Evolutionary conservation across 495 filamentous ascomycete genomes (phyloP).

Genomic region (Hypomontagnella submonticulosa): DNA sequence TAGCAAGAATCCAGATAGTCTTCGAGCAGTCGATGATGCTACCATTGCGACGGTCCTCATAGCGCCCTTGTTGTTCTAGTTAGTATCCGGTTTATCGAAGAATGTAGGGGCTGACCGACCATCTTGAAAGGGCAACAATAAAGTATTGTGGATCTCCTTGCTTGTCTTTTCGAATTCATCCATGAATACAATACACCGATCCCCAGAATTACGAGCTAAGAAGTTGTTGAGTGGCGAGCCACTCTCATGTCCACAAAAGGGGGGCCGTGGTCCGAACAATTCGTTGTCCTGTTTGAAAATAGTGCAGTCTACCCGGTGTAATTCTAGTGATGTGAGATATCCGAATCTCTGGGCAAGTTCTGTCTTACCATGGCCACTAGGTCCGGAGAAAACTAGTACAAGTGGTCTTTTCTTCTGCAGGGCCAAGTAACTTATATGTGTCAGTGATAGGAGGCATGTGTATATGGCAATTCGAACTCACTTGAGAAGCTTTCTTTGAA

Average conservation of each 20-base stretch:
- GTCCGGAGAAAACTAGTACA: conserved; percentile 59
- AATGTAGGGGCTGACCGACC: conserved; percentile 37
- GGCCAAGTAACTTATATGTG: conserved; percentile 45
- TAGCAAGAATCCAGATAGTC: conserved; percentile 67
- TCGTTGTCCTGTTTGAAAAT: conserved; percentile 52
- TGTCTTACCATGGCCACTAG: conserved; percentile 67
- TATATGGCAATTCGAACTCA: background rate
- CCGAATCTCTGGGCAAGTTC: conserved; percentile 61
- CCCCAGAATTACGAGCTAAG: conserved; percentile 51
- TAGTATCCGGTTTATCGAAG: background rate
- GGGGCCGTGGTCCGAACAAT: conserved; percentile 58
- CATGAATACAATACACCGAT: conserved; percentile 61
- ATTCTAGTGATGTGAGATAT: conserved; percentile 54
- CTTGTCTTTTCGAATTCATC: conserved; percentile 70
- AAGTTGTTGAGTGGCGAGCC: conserved; percentile 65
- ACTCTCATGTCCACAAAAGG: conserved; percentile 51
- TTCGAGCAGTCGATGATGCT: conserved; percentile 60
- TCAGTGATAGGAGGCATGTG: conserved; percentile 41
- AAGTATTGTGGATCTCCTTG: conserved; percentile 53
- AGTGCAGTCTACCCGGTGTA: conserved; percentile 60
- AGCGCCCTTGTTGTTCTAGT: conserved; percentile 37
- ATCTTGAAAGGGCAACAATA: conserved; percentile 60
- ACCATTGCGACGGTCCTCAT: conserved; percentile 57
- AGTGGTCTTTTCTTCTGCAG: conserved; percentile 49
- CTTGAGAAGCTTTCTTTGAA: conserved; percentile 49